A percentile compares a stretch with the other conserved stretches of the same genome.
phyloP scores from a whole-genome alignment of 176 grass and related monocot species.

The Puya raimondii region DNA sequence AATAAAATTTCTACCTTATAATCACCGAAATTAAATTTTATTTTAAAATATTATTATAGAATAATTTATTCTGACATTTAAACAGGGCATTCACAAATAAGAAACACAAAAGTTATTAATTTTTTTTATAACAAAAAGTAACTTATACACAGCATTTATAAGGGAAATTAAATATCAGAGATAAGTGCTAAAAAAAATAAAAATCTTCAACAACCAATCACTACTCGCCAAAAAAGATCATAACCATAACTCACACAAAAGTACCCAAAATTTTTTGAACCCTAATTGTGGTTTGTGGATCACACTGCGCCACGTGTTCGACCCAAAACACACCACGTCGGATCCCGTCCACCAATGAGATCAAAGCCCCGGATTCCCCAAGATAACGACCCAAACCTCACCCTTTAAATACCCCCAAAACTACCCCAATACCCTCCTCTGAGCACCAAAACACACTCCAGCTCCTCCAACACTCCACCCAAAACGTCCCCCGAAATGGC shows the following conservation, averaged over 20 bases:
- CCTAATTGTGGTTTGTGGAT: background rate
- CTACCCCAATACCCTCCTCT: background rate
- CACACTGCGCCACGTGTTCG: background rate
- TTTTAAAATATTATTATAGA: no score
- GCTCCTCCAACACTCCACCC: background rate
- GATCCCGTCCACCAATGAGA: constrained; percentile 22
- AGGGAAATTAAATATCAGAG: no score
- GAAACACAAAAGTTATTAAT: no score
- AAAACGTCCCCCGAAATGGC: constrained; percentile 11
- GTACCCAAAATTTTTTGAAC: no score
- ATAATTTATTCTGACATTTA: no score
- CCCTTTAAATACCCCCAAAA: constrained; percentile 9
- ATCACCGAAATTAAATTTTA: no score
- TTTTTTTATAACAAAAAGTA: no score
- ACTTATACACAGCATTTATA: no score
- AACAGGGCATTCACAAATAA: no score
- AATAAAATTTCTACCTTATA: no score
- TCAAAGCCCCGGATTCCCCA: constrained; percentile 16
- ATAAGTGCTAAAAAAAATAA: no score
- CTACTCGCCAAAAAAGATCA: background rate
- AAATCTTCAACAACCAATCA: constrained; percentile 8
- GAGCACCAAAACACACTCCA: background rate
- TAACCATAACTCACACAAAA: constrained; percentile 7
- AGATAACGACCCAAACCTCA: background rate
- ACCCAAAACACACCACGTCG: constrained; percentile 2